A percentile compares a stretch with the other conserved stretches of the same genome.
These are phyloP conservation scores for Hydrangea macrophylla DNA, from an alignment of 148 eudicot genomes.

Conservation along the genomic window DNA sequence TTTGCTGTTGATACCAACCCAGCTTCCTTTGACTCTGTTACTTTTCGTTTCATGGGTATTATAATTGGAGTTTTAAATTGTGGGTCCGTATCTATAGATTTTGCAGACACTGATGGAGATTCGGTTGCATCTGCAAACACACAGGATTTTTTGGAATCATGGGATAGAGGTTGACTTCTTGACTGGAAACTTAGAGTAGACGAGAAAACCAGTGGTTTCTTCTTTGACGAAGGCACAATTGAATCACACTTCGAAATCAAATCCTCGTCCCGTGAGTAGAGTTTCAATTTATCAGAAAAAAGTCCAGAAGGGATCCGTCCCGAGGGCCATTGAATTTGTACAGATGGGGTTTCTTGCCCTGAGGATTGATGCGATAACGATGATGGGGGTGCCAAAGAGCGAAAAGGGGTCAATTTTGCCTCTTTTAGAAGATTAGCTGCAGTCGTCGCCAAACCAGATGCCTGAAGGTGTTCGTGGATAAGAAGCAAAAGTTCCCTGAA, in stretches of 20 bases:
- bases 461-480: conserved; percentile 92
- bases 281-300: conserved; percentile 35
- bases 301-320: conserved; percentile 64
- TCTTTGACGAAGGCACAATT: conserved; percentile 46
- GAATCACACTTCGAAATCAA: conserved; percentile 36
- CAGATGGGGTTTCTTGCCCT: conserved; percentile 56
- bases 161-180: conserved; percentile 30
- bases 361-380: conserved; percentile 65
- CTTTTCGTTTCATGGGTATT: conserved; percentile 83
- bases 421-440: conserved; percentile 76
- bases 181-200: conserved; percentile 41
- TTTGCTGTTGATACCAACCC: conserved; percentile 44
- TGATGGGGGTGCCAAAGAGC: conserved; percentile 62
- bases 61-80: conserved; percentile 63
- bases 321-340: conserved; percentile 85
- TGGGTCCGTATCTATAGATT: conserved; percentile 46
- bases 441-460: conserved; percentile 78
- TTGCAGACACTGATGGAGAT: conserved; percentile 39
- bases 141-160: conserved; percentile 41
- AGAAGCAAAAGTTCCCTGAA: conserved; percentile 89
- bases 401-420: conserved; percentile 85
- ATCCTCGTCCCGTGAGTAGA: conserved; percentile 36
- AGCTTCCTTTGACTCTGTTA: conserved; percentile 58
- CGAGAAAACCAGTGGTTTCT: conserved; percentile 48
- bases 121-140: conserved; percentile 36